A percentile compares a stretch with the other conserved stretches of the same genome.
Conservation (phyloP, 179 eudicot species). For the Sideroxylon spinosum region DNA sequence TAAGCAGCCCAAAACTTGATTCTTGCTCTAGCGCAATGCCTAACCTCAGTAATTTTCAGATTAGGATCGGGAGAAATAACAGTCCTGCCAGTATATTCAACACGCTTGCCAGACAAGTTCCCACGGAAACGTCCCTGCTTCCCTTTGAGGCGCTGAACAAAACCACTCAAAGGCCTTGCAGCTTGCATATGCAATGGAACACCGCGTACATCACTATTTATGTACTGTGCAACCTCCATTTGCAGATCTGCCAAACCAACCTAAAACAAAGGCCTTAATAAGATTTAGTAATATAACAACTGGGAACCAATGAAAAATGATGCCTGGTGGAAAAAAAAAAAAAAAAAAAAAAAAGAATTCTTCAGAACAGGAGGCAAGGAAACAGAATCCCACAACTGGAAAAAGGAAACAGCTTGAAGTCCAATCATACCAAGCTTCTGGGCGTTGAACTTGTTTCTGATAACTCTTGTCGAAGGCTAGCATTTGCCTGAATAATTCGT, state of each 20-base stretch:
- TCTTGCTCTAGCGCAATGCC: conserved; percentile 7
- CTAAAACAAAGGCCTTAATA: conserved; percentile 29
- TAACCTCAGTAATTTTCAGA: conserved; percentile 89
- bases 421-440: conserved; percentile 50
- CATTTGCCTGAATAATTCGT: conserved; percentile 70
- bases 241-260: conserved; percentile 70
- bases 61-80: conserved; percentile 98
- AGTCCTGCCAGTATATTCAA: conserved; percentile 92
- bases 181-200: conserved; percentile 32
- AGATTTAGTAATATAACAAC: not conserved
- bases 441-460: conserved; percentile 33
- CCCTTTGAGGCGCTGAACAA: conserved; percentile 95
- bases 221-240: conserved; percentile 78
- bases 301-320: not conserved
- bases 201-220: conserved; percentile 85
- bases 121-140: conserved; percentile 98
- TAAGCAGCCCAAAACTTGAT: conserved; percentile 1
- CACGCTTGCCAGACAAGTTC: conserved; percentile 96
- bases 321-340: no score
- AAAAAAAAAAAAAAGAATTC: not conserved
- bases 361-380: not conserved
- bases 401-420: not conserved
- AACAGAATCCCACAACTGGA: no score
- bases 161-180: conserved; percentile 57
- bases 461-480: conserved; percentile 54